These are phyloP conservation scores for Aspergillus wentii DNA, from an alignment of 495 filamentous ascomycete genomes.

Conservation along the genomic window DNA sequence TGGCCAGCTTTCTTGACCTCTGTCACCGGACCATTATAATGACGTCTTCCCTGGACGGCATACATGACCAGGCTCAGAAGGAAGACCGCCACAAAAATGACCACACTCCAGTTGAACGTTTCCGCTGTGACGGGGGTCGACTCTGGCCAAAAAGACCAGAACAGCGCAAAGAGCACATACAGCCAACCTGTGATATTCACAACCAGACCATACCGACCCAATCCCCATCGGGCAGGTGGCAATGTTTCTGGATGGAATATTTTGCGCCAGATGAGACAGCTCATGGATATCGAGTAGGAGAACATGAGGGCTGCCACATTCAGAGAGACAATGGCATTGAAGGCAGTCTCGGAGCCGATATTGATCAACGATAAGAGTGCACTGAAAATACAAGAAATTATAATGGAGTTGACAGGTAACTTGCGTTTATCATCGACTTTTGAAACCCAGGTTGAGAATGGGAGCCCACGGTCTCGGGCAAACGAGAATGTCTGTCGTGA, in stretches of 20 bases:
- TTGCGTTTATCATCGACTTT: constrained; percentile 39
- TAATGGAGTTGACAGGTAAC: constrained; percentile 45
- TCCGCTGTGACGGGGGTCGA: constrained; percentile 25
- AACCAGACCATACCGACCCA: constrained; percentile 26
- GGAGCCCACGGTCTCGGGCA: constrained; percentile 51
- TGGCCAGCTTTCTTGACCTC: too few species aligned
- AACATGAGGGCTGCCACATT: constrained; percentile 33
- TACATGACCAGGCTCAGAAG: constrained; percentile 31
- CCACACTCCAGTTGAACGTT: constrained; percentile 46
- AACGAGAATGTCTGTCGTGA: constrained; percentile 56
- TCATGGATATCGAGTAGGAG: constrained; percentile 39
- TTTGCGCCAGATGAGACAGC: constrained; percentile 32
- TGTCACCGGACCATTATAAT: constrained; percentile 26
- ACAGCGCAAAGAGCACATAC: constrained; percentile 21
- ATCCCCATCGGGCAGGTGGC: constrained; percentile 32
- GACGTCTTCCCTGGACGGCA: constrained; percentile 17
- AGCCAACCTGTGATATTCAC: constrained; percentile 31
- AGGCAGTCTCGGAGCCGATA: constrained; percentile 50
- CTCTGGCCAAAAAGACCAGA: constrained; percentile 41
- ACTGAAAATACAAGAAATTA: constrained; percentile 38
- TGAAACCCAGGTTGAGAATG: constrained; percentile 47
- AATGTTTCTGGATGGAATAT: constrained; percentile 30
- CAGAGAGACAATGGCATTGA: constrained; percentile 51
- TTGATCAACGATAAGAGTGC: constrained; percentile 53
- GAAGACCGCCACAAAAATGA: constrained; percentile 38